Conservation (phyloP, 805 yeast species). For the Starmerella stigmatis region DNA sequence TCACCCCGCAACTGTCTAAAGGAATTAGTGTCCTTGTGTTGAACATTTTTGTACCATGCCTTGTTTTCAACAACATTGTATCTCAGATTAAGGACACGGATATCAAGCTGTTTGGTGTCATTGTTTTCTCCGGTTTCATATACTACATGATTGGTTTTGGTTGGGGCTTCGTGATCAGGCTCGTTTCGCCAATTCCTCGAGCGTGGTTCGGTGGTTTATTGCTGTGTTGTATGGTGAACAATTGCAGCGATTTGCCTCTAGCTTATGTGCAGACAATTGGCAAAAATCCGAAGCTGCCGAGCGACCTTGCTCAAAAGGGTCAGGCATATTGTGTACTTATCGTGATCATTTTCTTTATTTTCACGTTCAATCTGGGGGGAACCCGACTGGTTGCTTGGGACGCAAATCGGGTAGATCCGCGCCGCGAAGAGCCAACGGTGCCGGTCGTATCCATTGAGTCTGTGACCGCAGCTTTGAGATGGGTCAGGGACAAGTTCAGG, state of each 20-base stretch:
- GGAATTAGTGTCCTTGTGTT: constrained; percentile 63
- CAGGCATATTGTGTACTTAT: constrained; percentile 76
- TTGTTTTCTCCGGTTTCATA: constrained; percentile 40
- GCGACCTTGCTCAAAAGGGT: constrained; percentile 57
- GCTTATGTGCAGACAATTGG: constrained; percentile 63
- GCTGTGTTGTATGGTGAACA: constrained; percentile 65
- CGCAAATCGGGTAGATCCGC: constrained; percentile 35
- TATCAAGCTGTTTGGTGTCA: constrained; percentile 59
- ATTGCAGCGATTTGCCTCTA: constrained; percentile 73
- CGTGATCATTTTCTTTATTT: constrained; percentile 53
- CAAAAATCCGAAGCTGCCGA: constrained; percentile 45
- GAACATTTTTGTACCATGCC: constrained; percentile 59
- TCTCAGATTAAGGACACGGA: constrained; percentile 54
- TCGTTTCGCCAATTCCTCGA: constrained; percentile 51
- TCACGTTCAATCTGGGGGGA: constrained; percentile 68
- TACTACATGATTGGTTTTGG: constrained; percentile 39
- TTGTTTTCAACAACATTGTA: constrained; percentile 66
- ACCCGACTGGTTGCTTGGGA: constrained; percentile 62
- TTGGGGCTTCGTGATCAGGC: constrained; percentile 34
- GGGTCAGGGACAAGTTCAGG: not conserved
- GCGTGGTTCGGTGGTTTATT: constrained; percentile 68
- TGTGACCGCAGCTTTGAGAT: constrained; percentile 8
- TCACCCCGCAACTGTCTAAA: constrained; percentile 32
- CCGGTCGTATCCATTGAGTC: constrained; percentile 19
- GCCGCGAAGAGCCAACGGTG: constrained; percentile 22